phyloP scores from a whole-genome alignment of 2,329 filamentous ascomycete species.

The Epichloe gansuensis region DNA sequence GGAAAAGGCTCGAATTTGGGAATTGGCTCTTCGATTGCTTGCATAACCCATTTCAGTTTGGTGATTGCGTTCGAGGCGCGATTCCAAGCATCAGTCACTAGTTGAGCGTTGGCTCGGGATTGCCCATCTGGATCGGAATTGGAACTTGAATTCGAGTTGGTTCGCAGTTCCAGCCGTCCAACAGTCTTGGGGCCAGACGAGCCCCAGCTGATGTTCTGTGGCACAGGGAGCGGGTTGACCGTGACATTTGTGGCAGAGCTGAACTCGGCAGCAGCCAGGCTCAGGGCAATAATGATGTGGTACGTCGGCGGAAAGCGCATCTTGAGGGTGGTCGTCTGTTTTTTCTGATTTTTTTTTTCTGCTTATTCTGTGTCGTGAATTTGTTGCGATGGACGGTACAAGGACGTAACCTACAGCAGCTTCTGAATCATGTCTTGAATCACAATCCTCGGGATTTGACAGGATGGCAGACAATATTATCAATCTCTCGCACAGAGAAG shows the following conservation, averaged over 20 bases:
- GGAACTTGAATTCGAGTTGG: conserved; percentile 6
- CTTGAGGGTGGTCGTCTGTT: neutral
- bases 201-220: conserved; percentile 15
- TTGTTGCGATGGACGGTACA: too few species aligned
- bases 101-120: conserved; percentile 4
- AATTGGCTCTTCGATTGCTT: conserved; percentile 38
- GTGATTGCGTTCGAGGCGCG: conserved; percentile 34
- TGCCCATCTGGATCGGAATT: neutral
- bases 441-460: too few species aligned
- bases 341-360: neutral
- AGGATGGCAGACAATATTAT: too few species aligned
- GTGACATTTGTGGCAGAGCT: conserved; percentile 8
- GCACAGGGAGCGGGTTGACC: conserved; percentile 16
- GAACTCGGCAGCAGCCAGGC: conserved; percentile 5
- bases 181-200: conserved; percentile 12
- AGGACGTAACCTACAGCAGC: too few species aligned
- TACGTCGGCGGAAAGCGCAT: neutral
- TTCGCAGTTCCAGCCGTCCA: conserved; percentile 8
- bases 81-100: conserved; percentile 34
- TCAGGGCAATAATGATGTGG: neutral
- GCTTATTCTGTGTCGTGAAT: neutral
- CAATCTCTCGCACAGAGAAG: too few species aligned
- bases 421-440: too few species aligned
- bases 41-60: conserved; percentile 39
- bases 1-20: conserved; percentile 38